These are phyloP conservation scores for Lecanicillium sp. DNA, from an alignment of 2,329 filamentous ascomycete genomes.

Conservation along the genomic window DNA sequence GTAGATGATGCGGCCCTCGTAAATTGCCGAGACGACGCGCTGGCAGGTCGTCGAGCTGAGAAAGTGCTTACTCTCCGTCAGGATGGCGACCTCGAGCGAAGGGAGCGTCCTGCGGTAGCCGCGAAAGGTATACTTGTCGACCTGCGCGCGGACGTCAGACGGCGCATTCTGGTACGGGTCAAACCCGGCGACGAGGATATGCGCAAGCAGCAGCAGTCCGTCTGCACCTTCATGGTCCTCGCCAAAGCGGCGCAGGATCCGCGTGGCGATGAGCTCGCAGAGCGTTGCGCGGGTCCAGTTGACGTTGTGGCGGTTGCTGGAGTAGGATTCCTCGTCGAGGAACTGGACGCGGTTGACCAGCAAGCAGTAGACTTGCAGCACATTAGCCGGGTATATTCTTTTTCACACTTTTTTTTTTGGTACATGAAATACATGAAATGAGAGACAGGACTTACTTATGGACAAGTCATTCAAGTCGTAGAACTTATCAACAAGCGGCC, in stretches of 20 bases:
- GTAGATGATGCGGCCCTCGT: conserved; percentile 71
- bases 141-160: conserved; percentile 51
- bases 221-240: conserved; percentile 66
- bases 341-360: conserved; percentile 78
- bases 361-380: conserved; percentile 61
- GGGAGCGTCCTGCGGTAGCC: conserved; percentile 55
- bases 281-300: conserved; percentile 69
- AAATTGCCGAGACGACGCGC: conserved; percentile 75
- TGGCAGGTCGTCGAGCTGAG: conserved; percentile 71
- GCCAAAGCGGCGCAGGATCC: conserved; percentile 69
- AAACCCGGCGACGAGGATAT: conserved; percentile 75
- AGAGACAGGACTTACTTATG: conserved; percentile 42
- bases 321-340: conserved; percentile 65
- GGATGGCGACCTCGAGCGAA: conserved; percentile 73
- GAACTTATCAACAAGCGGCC: conserved; percentile 75
- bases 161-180: conserved; percentile 81
- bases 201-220: conserved; percentile 64
- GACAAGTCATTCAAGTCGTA: conserved; percentile 75
- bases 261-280: conserved; percentile 72
- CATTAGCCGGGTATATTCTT: not conserved
- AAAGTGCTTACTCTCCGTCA: conserved; percentile 74
- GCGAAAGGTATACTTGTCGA: conserved; percentile 39
- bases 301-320: conserved; percentile 73
- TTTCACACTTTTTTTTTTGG: not conserved
- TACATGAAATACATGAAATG: no score